phyloP scores from a whole-genome alignment of 495 filamentous ascomycete genomes.

The Tuber magnatum region DNA sequence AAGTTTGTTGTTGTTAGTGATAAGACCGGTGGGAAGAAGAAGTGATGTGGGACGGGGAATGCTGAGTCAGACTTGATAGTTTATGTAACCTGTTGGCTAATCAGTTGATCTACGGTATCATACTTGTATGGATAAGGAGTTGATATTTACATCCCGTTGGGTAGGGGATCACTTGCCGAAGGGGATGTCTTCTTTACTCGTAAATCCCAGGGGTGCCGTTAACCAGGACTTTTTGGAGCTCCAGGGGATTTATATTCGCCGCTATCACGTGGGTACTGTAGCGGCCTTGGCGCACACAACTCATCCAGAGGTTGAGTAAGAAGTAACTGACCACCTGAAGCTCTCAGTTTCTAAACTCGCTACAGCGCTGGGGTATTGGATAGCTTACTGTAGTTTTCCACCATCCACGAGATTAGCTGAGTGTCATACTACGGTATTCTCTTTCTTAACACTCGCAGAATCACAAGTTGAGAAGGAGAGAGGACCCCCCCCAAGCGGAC shows the following conservation, averaged over 20 bases:
- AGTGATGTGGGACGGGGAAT: not conserved
- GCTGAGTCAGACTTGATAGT: not conserved
- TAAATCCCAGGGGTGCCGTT: not conserved
- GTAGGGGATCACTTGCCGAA: not conserved
- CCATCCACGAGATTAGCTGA: not conserved
- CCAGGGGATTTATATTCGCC: too few species aligned
- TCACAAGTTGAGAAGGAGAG: too few species aligned
- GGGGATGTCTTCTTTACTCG: not conserved
- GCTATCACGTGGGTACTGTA: not conserved
- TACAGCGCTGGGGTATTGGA: too few species aligned
- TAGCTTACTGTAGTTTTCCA: not conserved
- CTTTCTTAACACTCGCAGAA: not conserved
- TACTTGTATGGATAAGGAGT: not conserved
- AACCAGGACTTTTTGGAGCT: not conserved
- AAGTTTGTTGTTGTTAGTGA: conserved; percentile 58
- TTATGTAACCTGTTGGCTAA: not conserved
- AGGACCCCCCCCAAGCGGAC: too few species aligned
- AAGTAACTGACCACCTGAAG: too few species aligned
- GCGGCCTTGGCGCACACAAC: not conserved
- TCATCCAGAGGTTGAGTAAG: too few species aligned
- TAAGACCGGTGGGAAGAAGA: conserved; percentile 63
- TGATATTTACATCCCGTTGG: not conserved
- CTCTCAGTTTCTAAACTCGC: not conserved
- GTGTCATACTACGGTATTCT: not conserved
- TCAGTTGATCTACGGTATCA: not conserved